Percentiles rank a stretch among this genome's conserved stretches.
Evolutionary conservation across 768 basidiomycete genomes (phyloP).

Genomic region (Boletus coccyginus): DNA sequence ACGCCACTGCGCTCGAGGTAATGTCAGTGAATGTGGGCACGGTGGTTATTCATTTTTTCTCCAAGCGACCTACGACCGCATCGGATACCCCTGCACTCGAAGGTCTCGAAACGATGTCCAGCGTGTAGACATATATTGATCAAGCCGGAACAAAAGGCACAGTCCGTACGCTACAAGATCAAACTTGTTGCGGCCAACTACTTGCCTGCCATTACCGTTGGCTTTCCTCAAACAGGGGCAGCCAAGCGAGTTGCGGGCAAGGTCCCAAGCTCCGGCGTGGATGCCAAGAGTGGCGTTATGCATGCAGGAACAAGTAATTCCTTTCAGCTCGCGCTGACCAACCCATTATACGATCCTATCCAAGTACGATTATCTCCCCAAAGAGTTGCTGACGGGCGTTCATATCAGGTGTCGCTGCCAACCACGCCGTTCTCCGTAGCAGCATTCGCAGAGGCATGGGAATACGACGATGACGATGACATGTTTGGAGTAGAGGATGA

Average conservation of each 20-base stretch:
- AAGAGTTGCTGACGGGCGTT: slow-evolving; percentile 43
- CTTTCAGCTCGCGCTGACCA: slow-evolving; percentile 89
- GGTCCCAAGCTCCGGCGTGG: slow-evolving; percentile 32
- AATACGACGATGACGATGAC: slow-evolving; percentile 91
- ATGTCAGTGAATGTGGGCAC: not conserved
- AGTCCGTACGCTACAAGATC: slow-evolving; percentile 93
- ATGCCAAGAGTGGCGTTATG: slow-evolving; percentile 43
- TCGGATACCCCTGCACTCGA: slow-evolving; percentile 89
- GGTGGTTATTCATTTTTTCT: not conserved
- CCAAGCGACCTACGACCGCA: slow-evolving; percentile 79
- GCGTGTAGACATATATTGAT: slow-evolving; percentile 94
- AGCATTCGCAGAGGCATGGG: slow-evolving; percentile 96
- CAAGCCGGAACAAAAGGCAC: slow-evolving; percentile 96
- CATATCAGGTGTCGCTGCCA: slow-evolving; percentile 78
- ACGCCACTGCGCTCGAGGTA: slow-evolving; percentile 63
- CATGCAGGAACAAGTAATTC: slow-evolving; percentile 77
- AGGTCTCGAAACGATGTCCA: slow-evolving; percentile 94
- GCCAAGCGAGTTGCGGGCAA: slow-evolving; percentile 39
- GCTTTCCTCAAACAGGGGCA: slow-evolving; percentile 55
- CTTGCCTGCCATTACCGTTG: slow-evolving; percentile 78
- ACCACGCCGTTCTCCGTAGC: slow-evolving; percentile 76
- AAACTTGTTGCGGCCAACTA: slow-evolving; percentile 96
- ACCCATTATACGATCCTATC: slow-evolving; percentile 95
- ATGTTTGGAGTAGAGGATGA: slow-evolving; percentile 62
- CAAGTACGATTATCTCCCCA: slow-evolving; percentile 85